phyloP scores from a whole-genome alignment of 176 grass and related monocot species.

The Juncus effusus region DNA sequence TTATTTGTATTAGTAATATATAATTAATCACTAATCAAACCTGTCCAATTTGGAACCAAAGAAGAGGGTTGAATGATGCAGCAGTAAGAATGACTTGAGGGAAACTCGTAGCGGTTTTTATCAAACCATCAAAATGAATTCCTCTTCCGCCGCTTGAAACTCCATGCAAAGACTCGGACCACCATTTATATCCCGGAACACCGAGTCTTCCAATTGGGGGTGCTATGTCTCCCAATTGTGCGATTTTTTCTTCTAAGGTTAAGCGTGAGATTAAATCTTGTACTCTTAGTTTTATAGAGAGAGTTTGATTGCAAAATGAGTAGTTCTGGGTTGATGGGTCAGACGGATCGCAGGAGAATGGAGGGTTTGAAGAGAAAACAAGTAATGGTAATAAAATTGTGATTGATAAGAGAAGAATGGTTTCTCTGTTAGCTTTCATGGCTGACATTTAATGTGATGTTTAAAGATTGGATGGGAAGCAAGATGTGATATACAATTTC shows the following conservation, averaged over 20 bases:
- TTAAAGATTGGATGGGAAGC: no score
- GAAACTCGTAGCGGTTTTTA: constrained; percentile 76
- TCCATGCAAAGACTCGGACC: constrained; percentile 91
- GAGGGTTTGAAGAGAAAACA: constrained; percentile 39
- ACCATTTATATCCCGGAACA: constrained; percentile 93
- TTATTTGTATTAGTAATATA: no score
- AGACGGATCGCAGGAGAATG: constrained; percentile 66
- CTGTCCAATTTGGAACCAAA: constrained; percentile 96
- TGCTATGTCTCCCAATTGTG: constrained; percentile 68
- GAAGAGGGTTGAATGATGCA: constrained; percentile 68
- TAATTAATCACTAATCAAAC: constrained; percentile 23
- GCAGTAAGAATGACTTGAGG: constrained; percentile 96
- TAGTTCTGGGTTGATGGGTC: constrained; percentile 26
- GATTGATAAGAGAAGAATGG: constrained; percentile 6
- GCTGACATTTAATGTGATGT: background rate
- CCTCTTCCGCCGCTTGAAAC: constrained; percentile 59
- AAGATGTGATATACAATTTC: no score
- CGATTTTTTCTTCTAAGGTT: constrained; percentile 78
- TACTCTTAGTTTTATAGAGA: constrained; percentile 48
- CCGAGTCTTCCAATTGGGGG: constrained; percentile 55
- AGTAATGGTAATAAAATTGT: background rate
- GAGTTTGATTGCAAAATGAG: constrained; percentile 49
- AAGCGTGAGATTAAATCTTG: constrained; percentile 54
- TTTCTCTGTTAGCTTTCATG: constrained; percentile 40
- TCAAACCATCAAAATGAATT: constrained; percentile 55